These are phyloP conservation scores for Dendrocalamus latiflorus DNA, from an alignment of 202 grass and related monocot genomes.

Conservation along the genomic window DNA sequence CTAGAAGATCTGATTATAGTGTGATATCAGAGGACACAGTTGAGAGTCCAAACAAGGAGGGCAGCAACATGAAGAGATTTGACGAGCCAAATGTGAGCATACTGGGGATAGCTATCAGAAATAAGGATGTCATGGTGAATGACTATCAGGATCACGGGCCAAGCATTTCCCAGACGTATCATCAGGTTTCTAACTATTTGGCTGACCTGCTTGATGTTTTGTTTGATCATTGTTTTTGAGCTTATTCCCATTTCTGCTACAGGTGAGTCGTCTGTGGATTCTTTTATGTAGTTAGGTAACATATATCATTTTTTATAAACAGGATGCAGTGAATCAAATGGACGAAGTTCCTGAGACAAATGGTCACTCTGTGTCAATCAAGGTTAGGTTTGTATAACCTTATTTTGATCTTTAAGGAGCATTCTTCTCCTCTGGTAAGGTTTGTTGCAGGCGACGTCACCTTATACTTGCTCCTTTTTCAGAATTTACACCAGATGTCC, in stretches of 20 bases:
- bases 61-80: background rate
- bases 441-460: background rate
- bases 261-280: background rate
- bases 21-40: conserved; percentile 6
- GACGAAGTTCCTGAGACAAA: conserved; percentile 40
- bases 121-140: background rate
- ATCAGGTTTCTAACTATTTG: conserved; percentile 33
- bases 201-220: conserved; percentile 7
- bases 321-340: conserved; percentile 29
- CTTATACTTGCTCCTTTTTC: conserved; percentile 9
- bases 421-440: background rate
- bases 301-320: conserved; percentile 17
- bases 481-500: conserved; percentile 72
- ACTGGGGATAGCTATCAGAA: conserved; percentile 26
- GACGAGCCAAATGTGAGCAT: conserved; percentile 22
- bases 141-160: conserved; percentile 36
- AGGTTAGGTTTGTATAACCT: conserved; percentile 47
- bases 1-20: background rate
- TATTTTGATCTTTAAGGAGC: conserved; percentile 9
- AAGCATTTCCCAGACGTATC: conserved; percentile 36
- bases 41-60: background rate
- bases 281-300: background rate
- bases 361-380: conserved; percentile 21
- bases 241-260: conserved; percentile 11
- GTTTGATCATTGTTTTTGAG: conserved; percentile 14